Base-by-base conservation (phyloP, 441 rosid genomes). In the Populus hybrid region DNA sequence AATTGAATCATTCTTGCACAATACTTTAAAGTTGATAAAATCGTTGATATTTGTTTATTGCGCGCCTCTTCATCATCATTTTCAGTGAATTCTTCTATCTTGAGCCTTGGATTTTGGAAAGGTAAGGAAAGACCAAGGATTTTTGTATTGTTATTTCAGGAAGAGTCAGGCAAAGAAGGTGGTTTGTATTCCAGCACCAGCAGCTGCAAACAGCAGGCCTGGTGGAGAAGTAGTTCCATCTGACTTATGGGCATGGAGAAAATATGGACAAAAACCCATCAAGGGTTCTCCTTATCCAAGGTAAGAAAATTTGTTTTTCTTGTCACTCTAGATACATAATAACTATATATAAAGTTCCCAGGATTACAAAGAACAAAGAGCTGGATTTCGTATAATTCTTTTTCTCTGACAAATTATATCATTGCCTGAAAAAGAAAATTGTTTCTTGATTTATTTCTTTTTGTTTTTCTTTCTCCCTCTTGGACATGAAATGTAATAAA, bases 231-330 rank as follows among this genome's bases (percentile, higher is more conserved):
- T 92, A 72, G 90, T 96, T 70, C 98, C 99, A 1, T 95, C 98
- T 50, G 99, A 93, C 88, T 79, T 95, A 53, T 95, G 99, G 99
- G 98, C 99, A 72, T 95, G 99, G 99, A 87, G 98, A 80, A n/a
- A n/a, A n/a, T n/a, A n/a, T n/a, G n/a, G n/a, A n/a, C n/a, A n/a
- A n/a, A n/a, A n/a, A n/a, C n/a, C n/a, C n/a, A n/a, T n/a, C n/a
- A n/a, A n/a, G n/a, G n/a, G n/a, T n/a, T n/a, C n/a, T n/a, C n/a
- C n/a, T n/a, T n/a, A n/a, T n/a, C n/a, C n/a, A n/a, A n/a, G n/a
- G n/a, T n/a, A n/a, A n/a, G n/a, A n/a, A n/a, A n/a, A n/a, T n/a
- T n/a, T n/a, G n/a, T n/a, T n/a, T n/a, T n/a, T n/a, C n/a, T n/a
- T n/a, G n/a, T n/a, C n/a, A n/a, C n/a, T n/a, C n/a, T n/a, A n/a